Evolutionary conservation across 768 basidiomycete genomes (phyloP).

Genomic region (Lanmaoa pseudosensibilis): DNA sequence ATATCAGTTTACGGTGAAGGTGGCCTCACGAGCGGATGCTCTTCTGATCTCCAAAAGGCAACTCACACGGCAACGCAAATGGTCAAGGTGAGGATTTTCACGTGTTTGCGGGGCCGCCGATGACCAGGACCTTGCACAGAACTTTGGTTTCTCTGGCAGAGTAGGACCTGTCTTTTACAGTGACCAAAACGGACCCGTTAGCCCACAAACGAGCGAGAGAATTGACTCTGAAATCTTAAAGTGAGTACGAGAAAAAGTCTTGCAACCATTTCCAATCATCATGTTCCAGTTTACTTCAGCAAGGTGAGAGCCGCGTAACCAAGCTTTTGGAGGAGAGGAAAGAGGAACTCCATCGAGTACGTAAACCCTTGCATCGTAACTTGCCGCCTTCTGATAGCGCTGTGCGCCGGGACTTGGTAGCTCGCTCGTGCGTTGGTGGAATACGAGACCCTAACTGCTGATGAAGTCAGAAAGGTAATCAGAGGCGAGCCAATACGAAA

Average conservation of each 20-base stretch:
- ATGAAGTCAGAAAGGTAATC: slow-evolving; percentile 85
- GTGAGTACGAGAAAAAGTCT: slow-evolving; percentile 43
- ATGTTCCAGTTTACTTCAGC: slow-evolving; percentile 56
- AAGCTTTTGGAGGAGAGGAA: slow-evolving; percentile 63
- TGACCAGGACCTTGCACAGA: slow-evolving; percentile 36
- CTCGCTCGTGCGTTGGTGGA: slow-evolving; percentile 91
- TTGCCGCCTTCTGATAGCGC: background rate
- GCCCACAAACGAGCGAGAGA: slow-evolving; percentile 72
- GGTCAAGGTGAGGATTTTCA: slow-evolving; percentile 69
- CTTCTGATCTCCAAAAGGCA: slow-evolving; percentile 81
- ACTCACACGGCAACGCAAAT: slow-evolving; percentile 79
- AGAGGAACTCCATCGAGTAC: slow-evolving; percentile 74
- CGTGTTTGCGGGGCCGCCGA: background rate
- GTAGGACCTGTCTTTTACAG: slow-evolving; percentile 84
- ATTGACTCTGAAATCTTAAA: slow-evolving; percentile 86
- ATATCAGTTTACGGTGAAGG: slow-evolving; percentile 79
- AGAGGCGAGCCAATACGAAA: slow-evolving; percentile 77
- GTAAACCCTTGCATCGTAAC: slow-evolving; percentile 16
- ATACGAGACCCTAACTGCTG: slow-evolving; percentile 86
- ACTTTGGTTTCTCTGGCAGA: slow-evolving; percentile 76
- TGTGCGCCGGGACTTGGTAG: slow-evolving; percentile 36
- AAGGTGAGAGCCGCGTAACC: slow-evolving; percentile 65
- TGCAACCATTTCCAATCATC: too few species aligned
- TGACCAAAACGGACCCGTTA: slow-evolving; percentile 68
- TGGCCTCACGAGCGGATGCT: slow-evolving; percentile 88